A percentile compares a stretch with the other conserved stretches of the same genome.
These are phyloP conservation scores for Fusarium circinatum DNA, from an alignment of 2,329 filamentous ascomycete species.

Conservation along the genomic window DNA sequence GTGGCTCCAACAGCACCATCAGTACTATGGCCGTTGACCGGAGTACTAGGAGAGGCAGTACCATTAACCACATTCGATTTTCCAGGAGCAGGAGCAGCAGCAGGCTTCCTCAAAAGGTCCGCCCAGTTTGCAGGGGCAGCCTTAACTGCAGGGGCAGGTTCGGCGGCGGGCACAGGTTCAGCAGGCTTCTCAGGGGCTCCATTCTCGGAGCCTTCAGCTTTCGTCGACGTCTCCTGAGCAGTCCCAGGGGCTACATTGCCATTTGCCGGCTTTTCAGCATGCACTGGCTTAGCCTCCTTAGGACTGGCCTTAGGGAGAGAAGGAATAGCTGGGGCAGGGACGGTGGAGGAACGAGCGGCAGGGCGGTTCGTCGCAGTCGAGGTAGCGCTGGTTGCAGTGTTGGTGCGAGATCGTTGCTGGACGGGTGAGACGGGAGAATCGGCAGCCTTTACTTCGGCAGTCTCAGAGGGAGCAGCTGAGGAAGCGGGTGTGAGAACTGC, in stretches of 20 bases:
- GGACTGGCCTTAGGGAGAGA: constrained; percentile 54
- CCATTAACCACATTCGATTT: constrained; percentile 43
- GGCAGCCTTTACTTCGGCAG: constrained; percentile 43
- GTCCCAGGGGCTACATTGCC: constrained; percentile 31
- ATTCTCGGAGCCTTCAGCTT: constrained; percentile 31
- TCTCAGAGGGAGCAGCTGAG: constrained; percentile 30
- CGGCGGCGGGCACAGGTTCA: constrained; percentile 35
- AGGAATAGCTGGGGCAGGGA: constrained; percentile 59
- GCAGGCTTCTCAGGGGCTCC: constrained; percentile 40
- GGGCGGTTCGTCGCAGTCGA: constrained; percentile 44
- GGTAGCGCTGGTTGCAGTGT: constrained; percentile 37
- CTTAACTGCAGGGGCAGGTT: constrained; percentile 40
- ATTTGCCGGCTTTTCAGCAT: constrained; percentile 41
- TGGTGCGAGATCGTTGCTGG: constrained; percentile 40
- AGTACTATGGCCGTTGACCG: constrained; percentile 41
- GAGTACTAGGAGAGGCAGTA: constrained; percentile 20
- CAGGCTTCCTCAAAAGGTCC: constrained; percentile 51
- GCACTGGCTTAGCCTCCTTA: constrained; percentile 45
- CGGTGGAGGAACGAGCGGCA: constrained; percentile 49
- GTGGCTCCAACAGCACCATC: constrained; percentile 18
- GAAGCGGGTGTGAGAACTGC: constrained; percentile 28
- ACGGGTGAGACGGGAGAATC: constrained; percentile 49
- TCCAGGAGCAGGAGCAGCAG: constrained; percentile 27
- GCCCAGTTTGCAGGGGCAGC: constrained; percentile 54
- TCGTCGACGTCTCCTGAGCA: constrained; percentile 10